Base-by-base conservation (phyloP, 345 rosid genomes). In the Salix koriyanagi region DNA sequence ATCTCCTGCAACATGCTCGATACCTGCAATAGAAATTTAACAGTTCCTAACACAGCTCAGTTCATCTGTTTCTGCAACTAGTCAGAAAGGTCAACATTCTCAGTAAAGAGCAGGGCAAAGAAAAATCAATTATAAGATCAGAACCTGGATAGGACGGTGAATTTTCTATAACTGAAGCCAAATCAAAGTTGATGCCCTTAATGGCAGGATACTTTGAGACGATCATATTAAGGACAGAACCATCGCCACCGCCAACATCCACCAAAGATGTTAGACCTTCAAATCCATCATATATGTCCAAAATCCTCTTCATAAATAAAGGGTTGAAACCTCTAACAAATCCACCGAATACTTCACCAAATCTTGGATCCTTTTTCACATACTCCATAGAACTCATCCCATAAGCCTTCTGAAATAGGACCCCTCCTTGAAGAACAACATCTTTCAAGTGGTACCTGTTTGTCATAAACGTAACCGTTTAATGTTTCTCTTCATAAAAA, bases 191-290 rank as follows among this genome's bases (percentile, higher is more conserved):
- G 72, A 92, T 90, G 74, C 97, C 97, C 79, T 90, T 91, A 9
- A 92, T 86, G 0, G 87, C 72, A 15, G 97, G 95, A 78, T 90
- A 80, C 77, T 88, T 89, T 34, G 95, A 83, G 72, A 92, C 75
- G 54, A 92, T 94, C 94, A 90, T 84, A 73, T 78, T 81, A 61
- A 92, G 86, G 14, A 90, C 83, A 73, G 94, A 91, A 15, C 98
- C 97, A 37, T 79, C 89, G 65, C 97, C 97, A 25, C 98, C 95
- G 23, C 98, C 97, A 37, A 94, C 98, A 80, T 94, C 97, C 4
- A 92, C 97, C 74, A 94, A 58, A 0, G 95, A 86, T 12, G 75
- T 72, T 26, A 92, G 87, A 2, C 89, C 86, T 66, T 91, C 89
- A 19, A 91, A 94, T 60, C 97, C 98, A 2, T 80, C 84, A 84